Conservation (phyloP, 179 eudicot genomes). For the Vitellaria paradoxa region DNA sequence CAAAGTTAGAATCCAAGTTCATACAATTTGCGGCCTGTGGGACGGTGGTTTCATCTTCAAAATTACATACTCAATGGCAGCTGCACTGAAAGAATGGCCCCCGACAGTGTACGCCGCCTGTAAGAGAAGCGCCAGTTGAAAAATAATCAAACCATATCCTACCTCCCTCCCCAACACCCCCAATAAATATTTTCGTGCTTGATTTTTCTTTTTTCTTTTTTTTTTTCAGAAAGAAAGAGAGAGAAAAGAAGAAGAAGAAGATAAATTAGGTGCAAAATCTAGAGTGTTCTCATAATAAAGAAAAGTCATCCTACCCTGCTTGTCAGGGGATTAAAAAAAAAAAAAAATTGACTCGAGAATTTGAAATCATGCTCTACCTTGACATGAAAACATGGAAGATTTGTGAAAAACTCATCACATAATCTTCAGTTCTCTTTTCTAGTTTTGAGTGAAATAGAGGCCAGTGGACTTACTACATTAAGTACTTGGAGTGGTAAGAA, state of each 20-base stretch:
- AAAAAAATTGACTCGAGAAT: neutral
- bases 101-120: slow-evolving; percentile 24
- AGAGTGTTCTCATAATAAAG: neutral
- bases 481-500: neutral
- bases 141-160: too few species aligned
- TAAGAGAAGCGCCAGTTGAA: neutral
- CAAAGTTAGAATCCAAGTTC: slow-evolving; percentile 3
- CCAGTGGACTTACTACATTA: neutral
- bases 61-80: slow-evolving; percentile 19
- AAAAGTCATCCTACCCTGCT: neutral
- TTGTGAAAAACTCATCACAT: neutral
- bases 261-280: neutral
- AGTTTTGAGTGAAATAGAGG: neutral
- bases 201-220: too few species aligned
- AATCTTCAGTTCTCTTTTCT: neutral
- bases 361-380: neutral
- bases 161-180: too few species aligned
- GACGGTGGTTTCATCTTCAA: slow-evolving; percentile 28
- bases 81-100: slow-evolving; percentile 26
- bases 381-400: neutral
- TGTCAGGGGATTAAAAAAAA: neutral
- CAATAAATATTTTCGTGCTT: too few species aligned
- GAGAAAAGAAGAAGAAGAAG: neutral
- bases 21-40: slow-evolving; percentile 24
- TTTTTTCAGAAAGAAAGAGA: too few species aligned